Conservation (phyloP, 2,329 filamentous ascomycete genomes). For the Colletotrichum tamarilloi region DNA sequence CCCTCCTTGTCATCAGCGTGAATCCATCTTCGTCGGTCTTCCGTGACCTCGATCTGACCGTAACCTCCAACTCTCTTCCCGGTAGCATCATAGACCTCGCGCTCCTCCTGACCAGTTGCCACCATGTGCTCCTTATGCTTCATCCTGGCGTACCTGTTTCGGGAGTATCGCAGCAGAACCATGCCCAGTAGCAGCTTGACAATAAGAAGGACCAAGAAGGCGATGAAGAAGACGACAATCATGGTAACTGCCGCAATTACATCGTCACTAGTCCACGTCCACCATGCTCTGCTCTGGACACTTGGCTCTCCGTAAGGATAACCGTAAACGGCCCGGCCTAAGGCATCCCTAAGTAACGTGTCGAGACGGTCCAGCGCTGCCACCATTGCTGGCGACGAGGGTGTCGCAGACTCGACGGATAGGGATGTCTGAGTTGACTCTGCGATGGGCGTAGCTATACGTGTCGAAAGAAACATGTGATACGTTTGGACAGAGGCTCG, state of each 20-base stretch:
- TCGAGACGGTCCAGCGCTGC: constrained; percentile 85
- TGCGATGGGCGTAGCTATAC: constrained; percentile 79
- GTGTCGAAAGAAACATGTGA: constrained; percentile 94
- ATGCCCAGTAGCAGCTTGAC: constrained; percentile 90
- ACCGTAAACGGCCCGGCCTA: constrained; percentile 79
- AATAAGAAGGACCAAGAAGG: constrained; percentile 86
- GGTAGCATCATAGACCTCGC: constrained; percentile 72
- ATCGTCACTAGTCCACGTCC: constrained; percentile 75
- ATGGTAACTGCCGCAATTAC: constrained; percentile 82
- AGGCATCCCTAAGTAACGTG: constrained; percentile 78
- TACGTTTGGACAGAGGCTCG: constrained; percentile 95
- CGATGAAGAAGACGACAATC: constrained; percentile 84
- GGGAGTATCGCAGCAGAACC: constrained; percentile 81
- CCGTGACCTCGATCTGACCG: constrained; percentile 87
- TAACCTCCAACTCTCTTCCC: constrained; percentile 84
- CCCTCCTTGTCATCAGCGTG: constrained; percentile 87
- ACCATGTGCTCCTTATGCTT: constrained; percentile 72
- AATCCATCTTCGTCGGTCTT: constrained; percentile 87
- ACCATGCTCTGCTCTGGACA: constrained; percentile 55
- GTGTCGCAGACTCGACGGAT: constrained; percentile 69
- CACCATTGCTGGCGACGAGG: constrained; percentile 78
- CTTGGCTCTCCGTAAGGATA: constrained; percentile 55
- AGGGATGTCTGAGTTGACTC: constrained; percentile 74
- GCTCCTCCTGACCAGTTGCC: constrained; percentile 57
- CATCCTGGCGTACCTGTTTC: constrained; percentile 84